Evolutionary conservation across 495 filamentous ascomycete species (phyloP).

Genomic region (Penicillium simplicissimum): DNA sequence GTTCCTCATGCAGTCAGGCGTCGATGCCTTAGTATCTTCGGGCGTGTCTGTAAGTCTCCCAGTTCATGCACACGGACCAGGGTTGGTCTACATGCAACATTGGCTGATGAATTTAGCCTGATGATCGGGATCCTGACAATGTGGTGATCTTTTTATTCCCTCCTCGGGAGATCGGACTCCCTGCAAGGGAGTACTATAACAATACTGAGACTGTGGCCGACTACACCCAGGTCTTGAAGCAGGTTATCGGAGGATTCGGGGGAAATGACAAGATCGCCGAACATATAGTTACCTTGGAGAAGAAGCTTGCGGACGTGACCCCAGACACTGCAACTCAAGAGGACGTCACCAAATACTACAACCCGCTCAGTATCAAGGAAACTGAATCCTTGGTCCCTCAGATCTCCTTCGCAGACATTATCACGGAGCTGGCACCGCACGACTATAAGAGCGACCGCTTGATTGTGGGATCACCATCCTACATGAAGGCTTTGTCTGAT

Average conservation of each 20-base stretch:
- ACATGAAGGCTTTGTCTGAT: constrained; percentile 51
- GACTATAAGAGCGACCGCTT: constrained; percentile 50
- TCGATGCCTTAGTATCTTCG: constrained; percentile 49
- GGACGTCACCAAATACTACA: constrained; percentile 63
- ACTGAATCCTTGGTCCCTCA: constrained; percentile 54
- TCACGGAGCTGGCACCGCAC: constrained; percentile 53
- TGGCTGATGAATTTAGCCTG: constrained; percentile 37
- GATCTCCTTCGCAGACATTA: constrained; percentile 53
- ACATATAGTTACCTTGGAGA: constrained; percentile 59
- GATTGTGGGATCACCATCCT: constrained; percentile 59
- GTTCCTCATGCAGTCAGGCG: constrained; percentile 53
- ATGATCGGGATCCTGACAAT: constrained; percentile 66
- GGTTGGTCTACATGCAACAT: background rate
- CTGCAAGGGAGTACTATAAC: constrained; percentile 65
- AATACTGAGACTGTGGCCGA: constrained; percentile 53
- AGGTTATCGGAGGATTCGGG: constrained; percentile 40
- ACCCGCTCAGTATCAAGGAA: constrained; percentile 55
- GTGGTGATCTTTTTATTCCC: constrained; percentile 58
- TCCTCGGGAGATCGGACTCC: constrained; percentile 56
- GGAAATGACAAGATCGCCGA: constrained; percentile 33
- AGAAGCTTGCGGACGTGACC: constrained; percentile 58
- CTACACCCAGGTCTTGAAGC: constrained; percentile 53
- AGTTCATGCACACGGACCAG: background rate
- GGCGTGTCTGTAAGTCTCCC: constrained; percentile 48
- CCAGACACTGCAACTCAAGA: constrained; percentile 58